Evolutionary conservation across 768 basidiomycete genomes (phyloP).

Genomic region (Sarcomyxa edulis): DNA sequence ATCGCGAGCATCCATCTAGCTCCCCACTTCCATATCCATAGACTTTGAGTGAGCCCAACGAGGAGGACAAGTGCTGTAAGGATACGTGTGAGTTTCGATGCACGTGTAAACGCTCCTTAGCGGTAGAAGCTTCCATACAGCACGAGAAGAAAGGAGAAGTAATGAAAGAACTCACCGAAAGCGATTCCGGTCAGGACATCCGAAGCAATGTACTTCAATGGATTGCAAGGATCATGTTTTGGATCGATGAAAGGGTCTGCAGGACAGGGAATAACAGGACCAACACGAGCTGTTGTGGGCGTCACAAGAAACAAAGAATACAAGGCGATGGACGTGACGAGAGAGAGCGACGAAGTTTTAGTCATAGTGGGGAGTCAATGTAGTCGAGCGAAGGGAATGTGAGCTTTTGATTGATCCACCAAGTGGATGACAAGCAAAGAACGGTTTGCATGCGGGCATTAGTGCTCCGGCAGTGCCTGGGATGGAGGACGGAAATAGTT

Average conservation of each 20-base stretch:
- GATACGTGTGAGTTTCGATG: too few relatives aligned
- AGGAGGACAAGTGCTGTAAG: slow-evolving; percentile 29
- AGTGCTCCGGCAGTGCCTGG: too few relatives aligned
- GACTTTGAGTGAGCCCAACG: slow-evolving; percentile 39
- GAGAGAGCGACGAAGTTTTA: background rate
- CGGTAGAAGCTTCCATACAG: background rate
- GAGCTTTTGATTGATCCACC: too few relatives aligned
- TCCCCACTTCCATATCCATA: slow-evolving; percentile 35
- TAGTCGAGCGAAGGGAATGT: too few relatives aligned
- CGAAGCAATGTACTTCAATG: slow-evolving; percentile 49
- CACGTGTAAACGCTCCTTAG: background rate
- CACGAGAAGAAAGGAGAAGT: background rate
- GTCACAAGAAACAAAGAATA: background rate
- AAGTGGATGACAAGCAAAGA: too few relatives aligned
- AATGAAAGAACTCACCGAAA: slow-evolving; percentile 33
- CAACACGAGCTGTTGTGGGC: slow-evolving; percentile 1
- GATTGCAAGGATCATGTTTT: slow-evolving; percentile 46
- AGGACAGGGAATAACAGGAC: slow-evolving; percentile 20
- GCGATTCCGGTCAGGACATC: slow-evolving; percentile 47
- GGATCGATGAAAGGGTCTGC: slow-evolving; percentile 44
- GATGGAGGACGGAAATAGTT: too few relatives aligned
- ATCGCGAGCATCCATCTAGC: slow-evolving; percentile 57
- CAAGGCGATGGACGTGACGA: background rate
- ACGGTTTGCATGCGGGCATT: too few relatives aligned
- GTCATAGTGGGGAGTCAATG: background rate